Base-by-base conservation (phyloP, 2,329 filamentous ascomycete genomes). In the Paramyrothecium sp. region DNA sequence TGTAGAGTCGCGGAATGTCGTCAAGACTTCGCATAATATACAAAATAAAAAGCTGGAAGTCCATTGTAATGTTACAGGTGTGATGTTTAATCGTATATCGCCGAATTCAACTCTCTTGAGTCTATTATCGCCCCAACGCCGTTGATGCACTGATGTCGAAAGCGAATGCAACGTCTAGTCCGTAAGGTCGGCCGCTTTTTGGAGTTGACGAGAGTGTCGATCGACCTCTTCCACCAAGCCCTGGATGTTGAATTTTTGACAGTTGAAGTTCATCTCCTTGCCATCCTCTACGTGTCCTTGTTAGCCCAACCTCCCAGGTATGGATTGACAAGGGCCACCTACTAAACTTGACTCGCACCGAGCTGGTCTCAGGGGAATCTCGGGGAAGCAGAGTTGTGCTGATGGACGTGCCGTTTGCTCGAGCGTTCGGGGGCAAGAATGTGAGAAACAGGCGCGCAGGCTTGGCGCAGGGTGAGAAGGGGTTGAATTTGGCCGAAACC, bases 211-310 rank as follows among this genome's bases (percentile, higher is more conserved):
- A 53, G 92, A 97, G 77, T 98, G 92, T 67, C 95, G 83, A 72
- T 97, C 90, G 49, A 97, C 87, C 75, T 98, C 92, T 72, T 92
- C 90, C 57, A 94, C 82, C 20, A 98, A 85, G 68, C 92, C 90
- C 71, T 91, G 90, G 70, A 98, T 93, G 65, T 88, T 89, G 76
- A 93, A 81, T 73, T 89, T 89, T 65, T 91, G 87, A 63, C 91
- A 83, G 70, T 97, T 88, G 44, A 98, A 83, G 34, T 86, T 86
- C 78, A 98, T 85, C 68, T 96, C 89, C 78, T 94, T 96, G 66
- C 95, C 95, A 70, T 97, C 95, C 82, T 97, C 91, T 96, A 71
- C 21, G 20, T 7, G 19, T 46, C 22, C 19, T 22, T 61, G 64
- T 72, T 64, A 69, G 68, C 55, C 16, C 30, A 51, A 19, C 16